Percentiles rank a stretch among this genome's conserved stretches.
Evolutionary conservation across 2,329 filamentous ascomycete species (phyloP).

Genomic region (Epichloe glyceriae): DNA sequence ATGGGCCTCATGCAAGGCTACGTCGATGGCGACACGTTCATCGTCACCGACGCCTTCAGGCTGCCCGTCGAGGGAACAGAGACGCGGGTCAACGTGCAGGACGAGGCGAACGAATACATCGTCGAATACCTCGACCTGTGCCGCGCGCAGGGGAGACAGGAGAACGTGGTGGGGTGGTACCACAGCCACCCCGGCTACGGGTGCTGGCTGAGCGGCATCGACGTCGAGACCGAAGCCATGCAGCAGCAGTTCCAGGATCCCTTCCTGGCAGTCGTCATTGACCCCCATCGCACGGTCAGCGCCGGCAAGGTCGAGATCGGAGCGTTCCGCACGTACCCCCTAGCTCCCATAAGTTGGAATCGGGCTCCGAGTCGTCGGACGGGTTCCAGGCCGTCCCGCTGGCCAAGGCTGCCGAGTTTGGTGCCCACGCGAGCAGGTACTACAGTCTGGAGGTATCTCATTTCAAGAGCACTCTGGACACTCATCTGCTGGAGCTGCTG

Average conservation of each 20-base stretch:
- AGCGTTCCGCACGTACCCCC: conserved; percentile 85
- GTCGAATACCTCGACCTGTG: conserved; percentile 69
- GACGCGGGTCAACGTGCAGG: conserved; percentile 90
- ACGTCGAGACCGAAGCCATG: conserved; percentile 74
- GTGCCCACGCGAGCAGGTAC: conserved; percentile 80
- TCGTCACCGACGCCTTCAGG: conserved; percentile 88
- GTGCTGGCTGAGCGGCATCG: conserved; percentile 95
- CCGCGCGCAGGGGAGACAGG: conserved; percentile 62
- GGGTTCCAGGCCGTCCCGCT: conserved; percentile 70
- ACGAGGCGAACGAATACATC: conserved; percentile 95
- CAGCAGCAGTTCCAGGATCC: conserved; percentile 83
- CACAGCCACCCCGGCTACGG: conserved; percentile 96
- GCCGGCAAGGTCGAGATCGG: conserved; percentile 95
- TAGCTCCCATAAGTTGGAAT: conserved; percentile 49
- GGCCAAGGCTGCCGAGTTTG: conserved; percentile 92
- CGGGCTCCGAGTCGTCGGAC: conserved; percentile 23
- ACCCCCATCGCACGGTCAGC: conserved; percentile 88
- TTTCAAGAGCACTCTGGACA: conserved; percentile 87
- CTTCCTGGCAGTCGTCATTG: conserved; percentile 90
- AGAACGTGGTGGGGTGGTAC: conserved; percentile 97
- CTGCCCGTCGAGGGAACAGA: conserved; percentile 97
- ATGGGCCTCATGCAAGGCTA: conserved; percentile 99
- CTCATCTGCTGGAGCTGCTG: conserved; percentile 70
- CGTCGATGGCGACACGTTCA: conserved; percentile 69
- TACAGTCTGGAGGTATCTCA: conserved; percentile 85